Percentiles rank a stretch among this genome's conserved stretches.
Conservation (phyloP, 2,329 filamentous ascomycete genomes). For the Furcasterigmium furcatum region DNA sequence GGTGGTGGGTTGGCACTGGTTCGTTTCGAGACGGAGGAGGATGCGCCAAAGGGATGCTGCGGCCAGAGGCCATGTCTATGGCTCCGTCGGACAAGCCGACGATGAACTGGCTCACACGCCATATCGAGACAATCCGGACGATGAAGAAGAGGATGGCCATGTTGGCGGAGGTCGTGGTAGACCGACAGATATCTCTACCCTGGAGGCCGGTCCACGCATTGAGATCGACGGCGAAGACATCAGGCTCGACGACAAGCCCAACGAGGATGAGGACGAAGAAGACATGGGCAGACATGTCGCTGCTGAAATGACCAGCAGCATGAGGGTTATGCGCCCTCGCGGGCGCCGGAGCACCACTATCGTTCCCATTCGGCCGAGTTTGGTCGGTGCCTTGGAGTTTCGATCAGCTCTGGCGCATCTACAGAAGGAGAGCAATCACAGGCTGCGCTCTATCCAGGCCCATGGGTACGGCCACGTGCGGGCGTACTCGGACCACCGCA, state of each 20-base stretch:
- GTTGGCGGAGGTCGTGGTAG: conserved; percentile 7
- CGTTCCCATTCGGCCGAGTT: conserved; percentile 84
- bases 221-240: conserved; percentile 37
- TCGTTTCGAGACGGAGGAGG: conserved; percentile 59
- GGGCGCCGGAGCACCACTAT: conserved; percentile 68
- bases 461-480: conserved; percentile 40
- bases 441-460: conserved; percentile 62
- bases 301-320: conserved; percentile 86
- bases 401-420: conserved; percentile 85
- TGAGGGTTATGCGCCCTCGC: conserved; percentile 76
- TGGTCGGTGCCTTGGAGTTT: conserved; percentile 92
- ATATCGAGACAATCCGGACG: conserved; percentile 60
- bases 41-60: conserved; percentile 64
- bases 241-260: conserved; percentile 28
- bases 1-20: conserved; percentile 93
- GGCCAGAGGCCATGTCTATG: conserved; percentile 71
- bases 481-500: conserved; percentile 37
- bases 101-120: conserved; percentile 53
- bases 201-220: conserved; percentile 44
- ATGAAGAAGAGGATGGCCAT: conserved; percentile 25
- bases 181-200: conserved; percentile 33
- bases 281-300: conserved; percentile 61
- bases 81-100: conserved; percentile 43
- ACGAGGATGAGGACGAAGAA: conserved; percentile 41
- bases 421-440: conserved; percentile 75